These are phyloP conservation scores for Backusella psychrophila DNA, from an alignment of 192 early-diverging fungal species.

Conservation along the genomic window DNA sequence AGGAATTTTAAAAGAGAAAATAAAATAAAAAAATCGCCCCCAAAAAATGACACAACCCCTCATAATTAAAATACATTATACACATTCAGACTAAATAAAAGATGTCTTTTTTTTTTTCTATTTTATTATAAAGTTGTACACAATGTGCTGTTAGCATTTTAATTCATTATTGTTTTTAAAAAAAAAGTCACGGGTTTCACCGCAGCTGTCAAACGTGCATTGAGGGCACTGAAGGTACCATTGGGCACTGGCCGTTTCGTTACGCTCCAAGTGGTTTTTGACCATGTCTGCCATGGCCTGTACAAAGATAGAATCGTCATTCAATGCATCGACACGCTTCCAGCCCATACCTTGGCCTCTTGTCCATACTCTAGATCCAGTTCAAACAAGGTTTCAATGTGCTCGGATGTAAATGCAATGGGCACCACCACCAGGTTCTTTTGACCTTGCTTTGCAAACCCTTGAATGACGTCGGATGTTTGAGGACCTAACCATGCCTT, in stretches of 20 bases:
- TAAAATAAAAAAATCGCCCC: background rate
- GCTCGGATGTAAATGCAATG: conserved; percentile 95
- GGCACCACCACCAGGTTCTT: conserved; percentile 86
- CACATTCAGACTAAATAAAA: too few species aligned
- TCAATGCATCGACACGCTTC: conserved; percentile 89
- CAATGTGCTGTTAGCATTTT: background rate
- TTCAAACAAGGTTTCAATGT: conserved; percentile 96
- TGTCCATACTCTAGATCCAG: conserved; percentile 92
- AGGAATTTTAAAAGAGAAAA: conserved; percentile 59
- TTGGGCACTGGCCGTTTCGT: conserved; percentile 45
- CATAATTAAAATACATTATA: background rate
- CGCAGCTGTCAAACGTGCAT: conserved; percentile 46
- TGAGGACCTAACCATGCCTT: conserved; percentile 87
- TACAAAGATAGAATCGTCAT: conserved; percentile 89
- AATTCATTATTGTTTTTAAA: background rate
- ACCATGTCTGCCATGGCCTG: conserved; percentile 87
- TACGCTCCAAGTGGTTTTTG: conserved; percentile 67
- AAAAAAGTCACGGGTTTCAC: conserved; percentile 43
- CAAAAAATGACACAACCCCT: background rate
- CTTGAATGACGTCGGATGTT: conserved; percentile 76
- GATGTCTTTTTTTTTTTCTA: too few species aligned
- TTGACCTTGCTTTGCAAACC: conserved; percentile 71
- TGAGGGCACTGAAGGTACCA: conserved; percentile 64
- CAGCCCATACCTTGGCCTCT: conserved; percentile 73
- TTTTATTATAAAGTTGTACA: background rate